Evolutionary conservation across 768 basidiomycete genomes (phyloP), one percentile per base, ranked within the genome.

Genomic region (Termitomyces sp.): DNA sequence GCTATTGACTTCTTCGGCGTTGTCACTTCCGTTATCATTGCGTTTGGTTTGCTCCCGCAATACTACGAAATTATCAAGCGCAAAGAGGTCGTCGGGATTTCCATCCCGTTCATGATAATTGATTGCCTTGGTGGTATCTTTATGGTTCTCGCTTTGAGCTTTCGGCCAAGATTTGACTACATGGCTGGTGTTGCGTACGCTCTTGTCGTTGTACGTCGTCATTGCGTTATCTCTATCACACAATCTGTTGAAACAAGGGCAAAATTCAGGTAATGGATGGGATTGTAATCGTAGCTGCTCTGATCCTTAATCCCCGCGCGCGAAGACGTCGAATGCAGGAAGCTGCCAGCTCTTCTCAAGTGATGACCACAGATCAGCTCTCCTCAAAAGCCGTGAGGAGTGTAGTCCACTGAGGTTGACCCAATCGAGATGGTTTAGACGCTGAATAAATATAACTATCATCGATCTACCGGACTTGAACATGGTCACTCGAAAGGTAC

Each of bases 101-200:
- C 85, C 0, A 70, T 88, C 41, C 40, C 73, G 7, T 91, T 92
- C 71, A 85, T 92, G 72, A 59, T 69, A 10, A 75, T 92, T 48
- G 91, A 94, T 63, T 74, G 85, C 51, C 64, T 83, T 9, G 91
- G 89, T 31, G 86, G 82, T 5, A 67, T 91, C 2, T 90, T 90
- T 70, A 85, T 81, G 52, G 75, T 81, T 56, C 71, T 89, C 7
- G 87, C 86, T 23, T 75, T 91, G n/a, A 77, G 72, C 31, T 89
- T 90, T 72, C 82, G 84, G 58, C 66, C 68, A 5, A 62, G 78
- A 9, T 83, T 91, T 54, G 87, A 91, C 63, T 67, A 78, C 10
- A 70, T 88, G 20, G 88, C 87, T 1, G 79, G 77, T 5, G 70
- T 85, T 31, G 75, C 81, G 1, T 91, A 89, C 63, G 70, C 79